Base-by-base conservation (phyloP, 345 rosid species). In the Eucalyptus coolabah region DNA sequence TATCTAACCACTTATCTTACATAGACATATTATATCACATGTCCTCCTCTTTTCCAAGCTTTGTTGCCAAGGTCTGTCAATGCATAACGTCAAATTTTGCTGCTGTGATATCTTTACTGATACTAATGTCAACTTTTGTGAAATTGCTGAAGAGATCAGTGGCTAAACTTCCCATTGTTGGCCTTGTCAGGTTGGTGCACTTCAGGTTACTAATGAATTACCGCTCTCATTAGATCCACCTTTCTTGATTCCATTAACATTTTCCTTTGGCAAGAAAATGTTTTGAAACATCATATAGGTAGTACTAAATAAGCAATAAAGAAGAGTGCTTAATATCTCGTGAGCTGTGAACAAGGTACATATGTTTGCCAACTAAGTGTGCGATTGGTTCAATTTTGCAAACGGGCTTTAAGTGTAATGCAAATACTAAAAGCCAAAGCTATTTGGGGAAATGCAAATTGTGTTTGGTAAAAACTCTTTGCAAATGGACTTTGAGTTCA, bases 31-130 rank as follows among this genome's bases (percentile, higher is more conserved):
- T 98, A 93, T 97, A 95, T 93, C 99, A 98, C 91, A 95, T 97
- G 98, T 96, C 99, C 86, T 95, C 97, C 89, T 95, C 95, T 54
- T 98, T 97, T 92, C 95, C 99, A 28, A 98, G 99, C 92, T 98
- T 97, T 91, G 99, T 98, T 90, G 99, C 99, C 89, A 98, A 98
- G 99, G 99, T 98, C 45, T 67, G 88, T 89, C 53, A 18, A 63
- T 65, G 19, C 47, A 86, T 86, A 34, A 50, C 67, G 42, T 87
- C 3, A 56, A 42, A 59, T 87, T 44, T 44, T 18, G 50, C 23
- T 83, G 65, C 91, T 65, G 82, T 63, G 72, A 50, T 28, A 87
- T 34, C 40, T 87, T 67, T 80, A 86, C n/a, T 89, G 69, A 65
- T 50, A 17, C 65, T 63, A 67, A 47, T 86, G 83, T 34, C 86